Evolutionary conservation across 768 basidiomycete genomes (phyloP), one percentile per base, ranked within the genome.

Genomic region (Podaxis sp.): DNA sequence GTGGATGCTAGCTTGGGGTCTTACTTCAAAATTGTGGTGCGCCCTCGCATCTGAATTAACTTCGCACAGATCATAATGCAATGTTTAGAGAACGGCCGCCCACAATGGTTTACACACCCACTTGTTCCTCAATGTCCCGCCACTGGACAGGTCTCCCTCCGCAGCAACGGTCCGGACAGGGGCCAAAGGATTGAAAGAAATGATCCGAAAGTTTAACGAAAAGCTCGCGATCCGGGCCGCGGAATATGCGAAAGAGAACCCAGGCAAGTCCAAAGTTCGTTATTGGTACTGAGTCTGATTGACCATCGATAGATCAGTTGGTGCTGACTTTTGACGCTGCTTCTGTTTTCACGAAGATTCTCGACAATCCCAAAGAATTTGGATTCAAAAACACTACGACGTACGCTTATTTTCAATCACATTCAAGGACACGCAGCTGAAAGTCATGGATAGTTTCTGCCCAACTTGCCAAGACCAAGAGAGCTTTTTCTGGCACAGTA

Each of bases 401-500:
- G 57, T 58, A 17, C 2, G 20, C 49, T 15, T 26, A 10, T 24
- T 22, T 28, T 50, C 10, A 28, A 3, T 24, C 5, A 12, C 24
- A 12, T 33, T 33, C 30, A 33, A 33, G 30, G 13, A 26, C n/a
- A 12, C 4, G 20, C 13, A 26, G 22, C 13, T 28, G n/a, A 33
- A 7, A 15, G 13, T 36, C n/a, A 8, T 24, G n/a, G 20, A 46
- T 58, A 58, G 57, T 8, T 58, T 37, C 24, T 58, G 57, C 24
- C 12, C 44, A n/a, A 22, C 44, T 13, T 58, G 57, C 24, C n/a
- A 36, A 33, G 28, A 58, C 15, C 46, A 58, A 37, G 46, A 37
- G 15, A 22, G 5, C 2, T 58, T 50, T 48, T 58, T 58, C 30
- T 58, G 57, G 57, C 57, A 58, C n/a, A 58, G 57, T 58, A 37